Base-by-base conservation (phyloP, 192 early-diverging fungal species). In the Coemansia reversa region DNA sequence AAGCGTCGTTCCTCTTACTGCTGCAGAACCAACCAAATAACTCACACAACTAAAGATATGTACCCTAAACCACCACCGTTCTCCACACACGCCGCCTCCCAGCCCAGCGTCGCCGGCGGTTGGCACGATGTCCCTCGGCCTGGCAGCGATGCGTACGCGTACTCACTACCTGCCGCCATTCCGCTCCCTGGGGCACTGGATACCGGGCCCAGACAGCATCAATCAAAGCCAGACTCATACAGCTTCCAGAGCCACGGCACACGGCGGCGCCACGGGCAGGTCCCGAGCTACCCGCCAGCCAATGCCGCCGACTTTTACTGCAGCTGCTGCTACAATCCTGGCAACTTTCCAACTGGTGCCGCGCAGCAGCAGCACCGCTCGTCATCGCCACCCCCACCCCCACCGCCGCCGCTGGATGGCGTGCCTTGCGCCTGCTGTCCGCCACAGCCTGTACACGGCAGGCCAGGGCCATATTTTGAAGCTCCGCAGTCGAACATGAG, bases 131-230 rank as follows among this genome's bases (percentile, higher is more conserved):
- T 39, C 5, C 7, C 51, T 0, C 20, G 62, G 24, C 51, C 22
- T 51, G 25, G 32, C 62, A 19, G 18, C 52, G 35, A 6, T 20
- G 20, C 32, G 16, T 47, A 55, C 25, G 1, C 62, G 28, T 27
- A 45, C 18, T 55, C 62, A 28, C 54, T 72, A 23, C 70, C 70
- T 7, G 55, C 55, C 8, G 32, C 70, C 48, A 66, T 72, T 32
- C 60, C 64, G 27, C 59, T 72, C 53, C 70, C 70, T 4, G 52
- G 60, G 24, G 32, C 55, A 6, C 29, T 7, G 12, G 29, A 33
- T 19, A 30, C 20, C 19, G 59, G 59, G 19, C 59, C 59, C 27
- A 27, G 7, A n/a, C 47, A 32, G 49, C 20, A 29, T 19, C 60
- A 61, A 19, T 16, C 32, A 24, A 12, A 9, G 25, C 24, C 47